Evolutionary conservation across 495 filamentous ascomycete genomes (phyloP), one percentile per base, ranked within the genome.

Genomic region (Aspergillus asperescens): DNA sequence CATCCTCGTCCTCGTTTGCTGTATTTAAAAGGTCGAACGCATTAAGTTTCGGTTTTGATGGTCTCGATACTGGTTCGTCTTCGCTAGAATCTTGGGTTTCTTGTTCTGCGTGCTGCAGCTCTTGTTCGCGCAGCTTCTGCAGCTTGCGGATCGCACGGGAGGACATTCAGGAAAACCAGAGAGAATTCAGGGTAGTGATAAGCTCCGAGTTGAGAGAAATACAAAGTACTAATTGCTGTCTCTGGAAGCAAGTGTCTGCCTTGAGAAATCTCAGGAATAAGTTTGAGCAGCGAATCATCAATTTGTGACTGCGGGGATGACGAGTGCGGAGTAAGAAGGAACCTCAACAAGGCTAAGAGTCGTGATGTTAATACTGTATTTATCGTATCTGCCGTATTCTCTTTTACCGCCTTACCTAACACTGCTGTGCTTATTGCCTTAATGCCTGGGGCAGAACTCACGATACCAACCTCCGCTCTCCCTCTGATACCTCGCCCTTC

Each of bases 81-180:
- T 81, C 79, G 38, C 74, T 73, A 8, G 77, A 76, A 12, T 80
- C 75, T 53, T 82, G 71, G 18, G 74, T 69, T 34, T 70, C 72
- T 15, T 72, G 65, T n/a, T 66, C 65, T 57, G 70, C 52, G 32
- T 80, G 71, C 60, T 83, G 78, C 61, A 81, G 73, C 69, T 85
- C 82, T 74, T 87, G 72, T 56, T 80, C 78, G 44, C 72, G 71
- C 65, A 80, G 75, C 58, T 74, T 81, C 56, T 89, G 87, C 35
- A 90, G 72, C 67, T 88, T 90, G 40, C 88, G 80, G 44, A 93
- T 66, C 27, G 89, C 87, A 54, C 89, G 81, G 24, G 83, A 88
- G 31, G 89, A 91, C 89, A 95, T 95, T 41, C 52, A 54, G 43
- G 38, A 24, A 24, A 15, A 19, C 27, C 19, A 35, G 4, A 20